A percentile compares a stretch with the other conserved stretches of the same genome.
Evolutionary conservation across 805 yeast genomes (phyloP).

Genomic region (Yarrowia yakushimensis): DNA sequence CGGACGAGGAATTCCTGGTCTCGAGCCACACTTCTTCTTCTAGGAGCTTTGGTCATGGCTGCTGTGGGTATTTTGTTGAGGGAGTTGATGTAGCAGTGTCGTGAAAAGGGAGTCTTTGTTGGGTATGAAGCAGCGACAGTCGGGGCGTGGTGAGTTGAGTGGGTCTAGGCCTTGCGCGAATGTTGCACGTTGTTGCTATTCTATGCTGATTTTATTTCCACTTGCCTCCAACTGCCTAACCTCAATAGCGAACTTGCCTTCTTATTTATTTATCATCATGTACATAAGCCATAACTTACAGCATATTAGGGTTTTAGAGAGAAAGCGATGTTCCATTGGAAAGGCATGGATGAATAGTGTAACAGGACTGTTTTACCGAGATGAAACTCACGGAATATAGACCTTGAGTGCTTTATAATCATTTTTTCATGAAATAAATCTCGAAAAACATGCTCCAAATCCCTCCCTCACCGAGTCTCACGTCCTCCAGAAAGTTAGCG

Average conservation of each 20-base stretch:
- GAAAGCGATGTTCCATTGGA: background rate
- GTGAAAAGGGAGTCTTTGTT: background rate
- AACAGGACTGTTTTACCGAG: too few species aligned
- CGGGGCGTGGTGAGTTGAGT: background rate
- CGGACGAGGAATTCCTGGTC: constrained; percentile 3
- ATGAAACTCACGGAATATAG: background rate
- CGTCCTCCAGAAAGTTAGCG: background rate
- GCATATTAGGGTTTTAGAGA: background rate
- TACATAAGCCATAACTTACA: background rate
- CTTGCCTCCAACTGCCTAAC: constrained; percentile 1
- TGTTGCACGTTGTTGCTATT: background rate
- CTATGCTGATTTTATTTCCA: background rate
- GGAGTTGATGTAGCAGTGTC: background rate
- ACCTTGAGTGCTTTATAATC: background rate
- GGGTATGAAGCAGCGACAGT: background rate
- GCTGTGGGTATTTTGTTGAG: background rate
- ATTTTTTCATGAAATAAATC: background rate
- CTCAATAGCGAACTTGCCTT: constrained; percentile 1
- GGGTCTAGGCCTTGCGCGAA: background rate
- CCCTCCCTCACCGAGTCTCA: too few species aligned
- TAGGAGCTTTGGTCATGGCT: constrained; percentile 11
- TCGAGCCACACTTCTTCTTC: constrained; percentile 20
- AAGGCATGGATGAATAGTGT: background rate
- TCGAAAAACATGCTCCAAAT: background rate
- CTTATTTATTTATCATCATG: constrained; percentile 3